A percentile compares a stretch with the other conserved stretches of the same genome.
phyloP scores from a whole-genome alignment of 2,329 filamentous ascomycete species.

The Fusarium sp. region DNA sequence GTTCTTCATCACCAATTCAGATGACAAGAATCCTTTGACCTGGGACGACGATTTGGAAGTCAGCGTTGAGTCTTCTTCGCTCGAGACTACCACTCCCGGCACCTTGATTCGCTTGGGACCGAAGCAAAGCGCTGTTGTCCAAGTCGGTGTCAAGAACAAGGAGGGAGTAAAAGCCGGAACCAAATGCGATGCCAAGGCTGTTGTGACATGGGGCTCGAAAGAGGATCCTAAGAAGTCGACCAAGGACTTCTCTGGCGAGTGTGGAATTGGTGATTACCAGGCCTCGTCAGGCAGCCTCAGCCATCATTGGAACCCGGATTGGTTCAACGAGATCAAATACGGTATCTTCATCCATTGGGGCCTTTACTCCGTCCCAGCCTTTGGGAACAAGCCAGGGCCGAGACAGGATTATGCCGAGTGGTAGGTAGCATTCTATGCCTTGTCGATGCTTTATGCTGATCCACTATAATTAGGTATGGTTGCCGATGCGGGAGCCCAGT shows the following conservation, averaged over 20 bases:
- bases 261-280: not conserved
- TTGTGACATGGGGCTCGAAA: not conserved
- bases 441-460: not conserved
- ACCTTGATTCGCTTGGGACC: not conserved
- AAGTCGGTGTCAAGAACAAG: not conserved
- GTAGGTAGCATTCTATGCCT: fast-evolving
- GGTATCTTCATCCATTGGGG: not conserved
- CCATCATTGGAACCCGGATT: not conserved
- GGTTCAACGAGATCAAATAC: not conserved
- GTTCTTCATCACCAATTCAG: not conserved
- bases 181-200: not conserved
- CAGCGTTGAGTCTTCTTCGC: not conserved
- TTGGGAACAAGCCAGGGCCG: not conserved
- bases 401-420: not conserved
- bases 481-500: not conserved
- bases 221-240: not conserved
- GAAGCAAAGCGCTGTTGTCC: not conserved
- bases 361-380: not conserved
- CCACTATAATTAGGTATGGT: not conserved
- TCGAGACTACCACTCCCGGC: not conserved
- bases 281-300: not conserved
- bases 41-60: fast-evolving
- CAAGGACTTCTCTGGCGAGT: not conserved
- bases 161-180: not conserved
- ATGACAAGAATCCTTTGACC: not conserved